Base-by-base conservation (phyloP, 2,329 filamentous ascomycete species). In the Fusarium lyarnte region DNA sequence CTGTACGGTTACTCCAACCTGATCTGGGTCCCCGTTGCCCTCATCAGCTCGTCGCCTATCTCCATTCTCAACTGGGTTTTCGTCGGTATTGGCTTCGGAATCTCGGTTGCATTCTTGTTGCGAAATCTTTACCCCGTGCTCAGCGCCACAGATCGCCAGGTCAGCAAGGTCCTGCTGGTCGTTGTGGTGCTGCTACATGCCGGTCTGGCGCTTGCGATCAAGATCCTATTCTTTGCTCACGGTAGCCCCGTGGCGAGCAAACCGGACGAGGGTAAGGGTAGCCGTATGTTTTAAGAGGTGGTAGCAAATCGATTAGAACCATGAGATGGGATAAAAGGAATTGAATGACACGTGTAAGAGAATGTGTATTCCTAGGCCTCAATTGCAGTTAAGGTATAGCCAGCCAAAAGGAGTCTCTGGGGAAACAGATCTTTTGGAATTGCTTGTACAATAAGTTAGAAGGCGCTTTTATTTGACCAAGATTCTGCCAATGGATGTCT, bases 1-100 rank as follows among this genome's bases (percentile, higher is more conserved):
- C 86, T 99, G 39, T 99, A 98, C 82, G 96, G 96, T 60, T 99
- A 99, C 85, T 90, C 93, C 63, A 99, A 99, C 84, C 86, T 99
- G 78, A 94, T 99, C 79, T 99, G 96, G 96, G 95, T 99, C 76
- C 94, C 93, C 5, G 95, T 99, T 46, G 95, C 96, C 52, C 84
- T 97, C 70, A 93, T 98, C 75, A 94, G 92, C 80, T 98, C 95
- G 93, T 95, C 93, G 72, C 92, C 93, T 58, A 85, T 98, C 76
- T 91, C 90, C 60, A 90, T 94, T 62, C 89, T 99, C 74, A 99
- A 99, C 85, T 98, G 94, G 89, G 89, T 94, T 23, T 97, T 99
- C 81, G 95, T 98, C 21, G 94, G 89, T 35, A 87, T 98, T 72
- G 94, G 94, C 38, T 95, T 95, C 80, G 93, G 88, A 45, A 84